Evolutionary conservation across 345 rosid genomes (phyloP).

Genomic region (Kandelia obovata): DNA sequence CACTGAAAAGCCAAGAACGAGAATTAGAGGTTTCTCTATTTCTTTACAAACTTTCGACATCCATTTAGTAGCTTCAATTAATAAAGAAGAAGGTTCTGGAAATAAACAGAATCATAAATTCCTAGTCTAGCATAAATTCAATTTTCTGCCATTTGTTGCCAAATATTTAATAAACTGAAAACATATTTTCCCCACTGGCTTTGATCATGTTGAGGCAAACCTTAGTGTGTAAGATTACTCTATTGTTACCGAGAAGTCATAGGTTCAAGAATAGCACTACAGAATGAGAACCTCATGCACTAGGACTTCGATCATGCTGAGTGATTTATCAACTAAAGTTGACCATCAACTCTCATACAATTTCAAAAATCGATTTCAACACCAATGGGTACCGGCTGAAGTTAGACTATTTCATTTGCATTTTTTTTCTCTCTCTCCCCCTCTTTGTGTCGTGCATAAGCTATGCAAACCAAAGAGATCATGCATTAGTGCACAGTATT

Average conservation of each 20-base stretch:
- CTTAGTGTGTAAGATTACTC: no score
- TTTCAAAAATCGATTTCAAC: not conserved
- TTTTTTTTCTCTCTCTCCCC: not conserved
- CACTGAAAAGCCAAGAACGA: not conserved
- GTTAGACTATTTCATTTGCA: not conserved
- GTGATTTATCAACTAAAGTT: not conserved
- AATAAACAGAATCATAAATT: not conserved
- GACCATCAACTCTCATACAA: not conserved
- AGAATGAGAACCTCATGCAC: no score
- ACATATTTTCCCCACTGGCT: not conserved
- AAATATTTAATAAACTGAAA: not conserved
- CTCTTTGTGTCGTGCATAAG: not conserved
- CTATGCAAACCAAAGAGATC: no score
- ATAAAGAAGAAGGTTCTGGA: not conserved
- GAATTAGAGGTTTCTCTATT: not conserved
- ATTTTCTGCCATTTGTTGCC: not conserved
- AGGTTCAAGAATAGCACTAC: no score
- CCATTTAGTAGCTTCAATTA: not conserved
- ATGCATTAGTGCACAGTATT: no score
- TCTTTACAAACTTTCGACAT: not conserved
- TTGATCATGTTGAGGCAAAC: no score
- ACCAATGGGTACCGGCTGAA: not conserved
- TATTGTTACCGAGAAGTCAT: no score
- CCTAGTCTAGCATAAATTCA: not conserved
- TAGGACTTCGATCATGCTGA: no score